Conservation (phyloP, 148 eudicot genomes). For the Chenopodium quinoa region DNA sequence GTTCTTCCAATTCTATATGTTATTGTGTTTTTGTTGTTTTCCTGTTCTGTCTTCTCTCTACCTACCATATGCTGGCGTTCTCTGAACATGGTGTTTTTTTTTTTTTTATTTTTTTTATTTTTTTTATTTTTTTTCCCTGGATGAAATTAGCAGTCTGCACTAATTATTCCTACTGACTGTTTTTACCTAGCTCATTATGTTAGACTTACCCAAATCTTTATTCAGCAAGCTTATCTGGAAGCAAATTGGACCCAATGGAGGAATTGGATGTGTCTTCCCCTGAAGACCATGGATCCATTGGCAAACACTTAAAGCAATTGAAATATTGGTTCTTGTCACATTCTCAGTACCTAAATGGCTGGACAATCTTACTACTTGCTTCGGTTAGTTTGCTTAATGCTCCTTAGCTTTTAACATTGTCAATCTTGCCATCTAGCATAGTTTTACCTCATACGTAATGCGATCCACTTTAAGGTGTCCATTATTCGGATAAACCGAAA, state of each 20-base stretch:
- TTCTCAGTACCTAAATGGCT: slow-evolving; percentile 82
- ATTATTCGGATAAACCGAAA: no score
- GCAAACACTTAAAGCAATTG: slow-evolving; percentile 41
- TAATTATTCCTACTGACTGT: neutral
- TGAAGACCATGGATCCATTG: slow-evolving; percentile 50
- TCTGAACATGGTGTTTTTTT: no score
- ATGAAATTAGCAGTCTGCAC: no score
- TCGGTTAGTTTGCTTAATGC: slow-evolving; percentile 62
- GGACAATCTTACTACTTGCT: slow-evolving; percentile 85
- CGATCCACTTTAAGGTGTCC: no score
- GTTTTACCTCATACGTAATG: no score
- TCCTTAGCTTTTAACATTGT: neutral
- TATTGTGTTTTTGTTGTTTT: neutral
- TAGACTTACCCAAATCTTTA: neutral
- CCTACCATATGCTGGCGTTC: neutral
- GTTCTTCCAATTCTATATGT: no score
- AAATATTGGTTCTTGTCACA: slow-evolving; percentile 83
- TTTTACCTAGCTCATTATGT: neutral
- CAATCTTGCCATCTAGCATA: neutral
- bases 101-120: no score
- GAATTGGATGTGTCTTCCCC: slow-evolving; percentile 58
- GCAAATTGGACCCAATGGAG: slow-evolving; percentile 52
- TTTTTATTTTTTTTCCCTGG: no score
- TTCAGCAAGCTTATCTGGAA: slow-evolving; percentile 78
- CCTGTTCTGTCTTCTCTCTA: neutral